phyloP scores from a whole-genome alignment of 306 rosid species.

The Rosa lucieae region DNA sequence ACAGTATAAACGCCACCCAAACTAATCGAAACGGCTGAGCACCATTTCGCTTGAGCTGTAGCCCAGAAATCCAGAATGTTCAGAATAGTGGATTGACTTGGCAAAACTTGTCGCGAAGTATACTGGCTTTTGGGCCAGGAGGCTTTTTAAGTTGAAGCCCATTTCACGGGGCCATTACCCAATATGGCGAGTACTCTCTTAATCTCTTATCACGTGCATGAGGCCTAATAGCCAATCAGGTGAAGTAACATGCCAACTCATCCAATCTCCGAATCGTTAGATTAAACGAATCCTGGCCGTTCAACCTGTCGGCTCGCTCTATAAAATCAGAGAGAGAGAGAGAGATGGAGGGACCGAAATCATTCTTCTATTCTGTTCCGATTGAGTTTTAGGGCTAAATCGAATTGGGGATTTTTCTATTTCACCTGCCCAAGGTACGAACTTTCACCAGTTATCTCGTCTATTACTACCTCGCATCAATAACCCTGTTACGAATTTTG shows the following conservation, averaged over 20 bases:
- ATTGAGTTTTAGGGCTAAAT: conserved; percentile 17
- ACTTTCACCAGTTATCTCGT: background rate
- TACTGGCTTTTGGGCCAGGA: background rate
- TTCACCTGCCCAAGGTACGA: conserved; percentile 11
- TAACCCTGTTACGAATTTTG: background rate
- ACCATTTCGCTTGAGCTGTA: too few relatives aligned
- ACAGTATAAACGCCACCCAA: too few relatives aligned
- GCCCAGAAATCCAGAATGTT: too few relatives aligned
- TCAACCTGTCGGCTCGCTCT: conserved; percentile 15
- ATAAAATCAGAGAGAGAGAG: conserved; percentile 23
- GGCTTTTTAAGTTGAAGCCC: background rate
- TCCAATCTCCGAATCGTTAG: background rate
- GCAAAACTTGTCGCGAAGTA: too few relatives aligned
- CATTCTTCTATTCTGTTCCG: background rate
- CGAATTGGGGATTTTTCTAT: conserved; percentile 2
- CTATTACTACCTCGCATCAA: background rate
- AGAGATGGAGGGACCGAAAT: background rate
- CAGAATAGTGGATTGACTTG: too few relatives aligned
- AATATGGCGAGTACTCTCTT: background rate
- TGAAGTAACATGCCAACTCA: background rate
- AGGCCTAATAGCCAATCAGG: background rate
- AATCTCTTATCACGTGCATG: background rate
- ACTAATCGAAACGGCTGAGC: too few relatives aligned
- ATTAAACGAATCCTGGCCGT: conserved; percentile 35
- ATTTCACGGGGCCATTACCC: too few relatives aligned